Percentiles rank a stretch among this genome's conserved stretches.
phyloP scores from a whole-genome alignment of 2,329 filamentous ascomycete species.

The Monilinia vaccinii-corymbosi region DNA sequence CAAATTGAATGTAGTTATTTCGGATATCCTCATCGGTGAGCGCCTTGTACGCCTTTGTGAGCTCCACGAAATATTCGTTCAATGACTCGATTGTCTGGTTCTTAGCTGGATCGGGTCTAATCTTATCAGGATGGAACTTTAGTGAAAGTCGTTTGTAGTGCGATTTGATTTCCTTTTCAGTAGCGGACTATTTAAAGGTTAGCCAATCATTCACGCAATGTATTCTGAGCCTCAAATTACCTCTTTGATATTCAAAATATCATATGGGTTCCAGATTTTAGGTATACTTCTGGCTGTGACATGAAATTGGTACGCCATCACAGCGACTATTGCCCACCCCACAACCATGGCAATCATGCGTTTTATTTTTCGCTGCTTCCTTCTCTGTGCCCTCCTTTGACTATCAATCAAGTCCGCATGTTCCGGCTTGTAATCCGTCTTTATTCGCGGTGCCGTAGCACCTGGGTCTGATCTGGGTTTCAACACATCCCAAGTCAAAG shows the following conservation, averaged over 20 bases:
- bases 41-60: slow-evolving; percentile 96
- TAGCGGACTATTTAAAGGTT: slow-evolving; percentile 50
- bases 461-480: slow-evolving; percentile 68
- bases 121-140: slow-evolving; percentile 89
- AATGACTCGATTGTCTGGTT: slow-evolving; percentile 82
- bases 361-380: slow-evolving; percentile 83
- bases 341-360: slow-evolving; percentile 64
- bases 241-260: slow-evolving; percentile 80
- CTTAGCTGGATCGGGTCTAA: slow-evolving; percentile 69
- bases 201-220: slow-evolving; percentile 12
- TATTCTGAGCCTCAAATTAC: slow-evolving; percentile 34
- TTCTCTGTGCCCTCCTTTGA: slow-evolving; percentile 78
- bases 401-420: slow-evolving; percentile 76
- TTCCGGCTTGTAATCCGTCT: slow-evolving; percentile 70
- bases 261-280: slow-evolving; percentile 94
- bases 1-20: slow-evolving; percentile 93
- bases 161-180: slow-evolving; percentile 85
- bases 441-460: slow-evolving; percentile 73
- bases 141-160: slow-evolving; percentile 82
- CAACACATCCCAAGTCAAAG: slow-evolving; percentile 81
- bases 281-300: slow-evolving; percentile 62
- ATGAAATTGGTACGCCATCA: slow-evolving; percentile 85
- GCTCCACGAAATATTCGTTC: slow-evolving; percentile 84
- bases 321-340: slow-evolving; percentile 77
- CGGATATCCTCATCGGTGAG: slow-evolving; percentile 95